Evolutionary conservation across 495 filamentous ascomycete genomes (phyloP).

Genomic region (Aspergillus asperescens): DNA sequence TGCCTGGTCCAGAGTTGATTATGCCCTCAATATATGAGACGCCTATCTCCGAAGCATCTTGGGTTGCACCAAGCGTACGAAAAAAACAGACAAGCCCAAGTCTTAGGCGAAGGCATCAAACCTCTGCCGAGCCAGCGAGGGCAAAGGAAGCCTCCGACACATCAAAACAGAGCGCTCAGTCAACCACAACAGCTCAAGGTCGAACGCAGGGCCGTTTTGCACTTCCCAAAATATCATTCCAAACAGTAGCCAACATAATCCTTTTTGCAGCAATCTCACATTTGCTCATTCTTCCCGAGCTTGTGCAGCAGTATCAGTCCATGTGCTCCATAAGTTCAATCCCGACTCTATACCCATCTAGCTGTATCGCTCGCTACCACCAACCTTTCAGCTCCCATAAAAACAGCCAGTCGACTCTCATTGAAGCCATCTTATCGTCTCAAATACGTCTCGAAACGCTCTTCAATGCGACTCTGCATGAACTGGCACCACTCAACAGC

Average conservation of each 20-base stretch:
- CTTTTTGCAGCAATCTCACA: constrained; percentile 33
- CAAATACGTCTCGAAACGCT: constrained; percentile 32
- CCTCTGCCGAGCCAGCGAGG: constrained; percentile 8
- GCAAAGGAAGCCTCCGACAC: not conserved
- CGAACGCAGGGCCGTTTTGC: not conserved
- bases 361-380: constrained; percentile 24
- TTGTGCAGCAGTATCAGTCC: constrained; percentile 33
- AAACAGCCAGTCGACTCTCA: constrained; percentile 10
- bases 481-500: constrained; percentile 25
- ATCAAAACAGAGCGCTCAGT: not conserved
- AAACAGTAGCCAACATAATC: constrained; percentile 28
- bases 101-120: constrained; percentile 29
- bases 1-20: constrained; percentile 41
- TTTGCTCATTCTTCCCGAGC: constrained; percentile 38
- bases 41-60: constrained; percentile 34
- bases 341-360: constrained; percentile 30
- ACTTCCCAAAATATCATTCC: constrained; percentile 16
- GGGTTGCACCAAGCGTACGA: constrained; percentile 33
- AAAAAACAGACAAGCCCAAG: constrained; percentile 12
- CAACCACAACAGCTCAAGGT: not conserved
- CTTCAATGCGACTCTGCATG: constrained; percentile 30
- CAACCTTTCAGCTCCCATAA: constrained; percentile 12
- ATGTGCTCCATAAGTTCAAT: constrained; percentile 29
- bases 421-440: constrained; percentile 22
- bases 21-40: constrained; percentile 44